Base-by-base conservation (phyloP, 257 asterid genomes). In the Schizonepeta tenuifolia region DNA sequence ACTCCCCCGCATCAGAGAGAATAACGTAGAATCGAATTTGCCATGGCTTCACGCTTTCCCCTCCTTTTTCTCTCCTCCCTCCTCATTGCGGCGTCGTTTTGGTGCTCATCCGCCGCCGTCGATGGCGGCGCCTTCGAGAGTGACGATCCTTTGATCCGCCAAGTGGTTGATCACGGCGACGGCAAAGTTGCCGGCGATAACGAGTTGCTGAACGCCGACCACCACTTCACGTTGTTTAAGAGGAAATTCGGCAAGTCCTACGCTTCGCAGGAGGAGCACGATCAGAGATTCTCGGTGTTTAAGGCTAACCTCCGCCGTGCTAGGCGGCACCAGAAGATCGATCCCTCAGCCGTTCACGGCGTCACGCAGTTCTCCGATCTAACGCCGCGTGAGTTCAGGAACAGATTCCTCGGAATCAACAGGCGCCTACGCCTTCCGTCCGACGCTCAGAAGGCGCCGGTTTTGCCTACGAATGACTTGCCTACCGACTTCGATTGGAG, bases 331-430 rank as follows among this genome's bases (percentile, higher is more conserved):
- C 97, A 90, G 93, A 77, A 71, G 79, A 88, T 90, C 36, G 98
- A 92, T 66, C 97, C 98, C 12, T 78, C 95, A 35, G 97, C 98
- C 35, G 86, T 75, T 8, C 98, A 90, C 79, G 98, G 98, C 11
- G 93, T 93, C 73, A 92, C 98, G 75, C 82, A 53, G 83, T 92
- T 92, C 82, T 92, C 96, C 69, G 98, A 92, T 83, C 81, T 93
- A 76, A 90, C 97, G 6, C 83, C 86, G 35, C 75, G 79, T 2
- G 98, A 93, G 83, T 93, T 93, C 85, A 79, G 90, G 0, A 76
- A 67, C 2, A 63, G 76, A 21, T 84, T 87, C 72, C 89, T 90
- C 21, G 98, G 98, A 3, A 21, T 93, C 74, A 88, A 90, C 70
- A 76, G 91, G 17, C 59, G 81, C 38, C 79, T 93, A 12, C 85